These are phyloP conservation scores for Hibiscus tridactylites DNA, from an alignment of 345 rosid species.

Conservation along the genomic window DNA sequence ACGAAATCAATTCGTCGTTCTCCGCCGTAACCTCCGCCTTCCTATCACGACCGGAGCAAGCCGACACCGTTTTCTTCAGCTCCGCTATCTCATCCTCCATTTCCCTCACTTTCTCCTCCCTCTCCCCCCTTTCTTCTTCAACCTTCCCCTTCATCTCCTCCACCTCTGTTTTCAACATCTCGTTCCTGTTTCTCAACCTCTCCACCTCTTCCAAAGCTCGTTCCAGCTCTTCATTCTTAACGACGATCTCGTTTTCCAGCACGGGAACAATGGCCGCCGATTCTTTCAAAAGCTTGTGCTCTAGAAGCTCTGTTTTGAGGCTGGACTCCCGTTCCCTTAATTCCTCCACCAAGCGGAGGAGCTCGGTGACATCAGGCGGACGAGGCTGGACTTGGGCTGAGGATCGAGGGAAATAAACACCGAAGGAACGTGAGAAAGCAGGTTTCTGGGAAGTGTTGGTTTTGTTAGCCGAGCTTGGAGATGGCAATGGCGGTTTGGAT, in stretches of 20 bases:
- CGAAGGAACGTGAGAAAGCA: constrained; percentile 61
- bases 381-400: constrained; percentile 97
- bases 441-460: constrained; percentile 33
- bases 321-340: constrained; percentile 65
- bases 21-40: constrained; percentile 28
- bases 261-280: constrained; percentile 66
- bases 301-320: constrained; percentile 67
- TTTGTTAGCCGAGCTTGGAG: constrained; percentile 26
- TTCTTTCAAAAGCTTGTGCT: constrained; percentile 60
- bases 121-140: constrained; percentile 29
- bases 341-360: constrained; percentile 65
- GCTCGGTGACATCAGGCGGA: constrained; percentile 65
- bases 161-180: constrained; percentile 28
- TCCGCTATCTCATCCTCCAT: constrained; percentile 26
- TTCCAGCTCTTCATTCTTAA: constrained; percentile 39
- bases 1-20: constrained; percentile 38
- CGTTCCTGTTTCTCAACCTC: constrained; percentile 41
- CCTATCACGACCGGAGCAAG: constrained; percentile 7
- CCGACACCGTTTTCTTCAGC: constrained; percentile 35
- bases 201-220: constrained; percentile 24
- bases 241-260: constrained; percentile 46
- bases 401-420: constrained; percentile 90
- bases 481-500: constrained; percentile 35
- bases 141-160: constrained; percentile 15
- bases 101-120: constrained; percentile 35